Evolutionary conservation across 148 eudicot species (phyloP).

Genomic region (Vaccinium corymbosum): DNA sequence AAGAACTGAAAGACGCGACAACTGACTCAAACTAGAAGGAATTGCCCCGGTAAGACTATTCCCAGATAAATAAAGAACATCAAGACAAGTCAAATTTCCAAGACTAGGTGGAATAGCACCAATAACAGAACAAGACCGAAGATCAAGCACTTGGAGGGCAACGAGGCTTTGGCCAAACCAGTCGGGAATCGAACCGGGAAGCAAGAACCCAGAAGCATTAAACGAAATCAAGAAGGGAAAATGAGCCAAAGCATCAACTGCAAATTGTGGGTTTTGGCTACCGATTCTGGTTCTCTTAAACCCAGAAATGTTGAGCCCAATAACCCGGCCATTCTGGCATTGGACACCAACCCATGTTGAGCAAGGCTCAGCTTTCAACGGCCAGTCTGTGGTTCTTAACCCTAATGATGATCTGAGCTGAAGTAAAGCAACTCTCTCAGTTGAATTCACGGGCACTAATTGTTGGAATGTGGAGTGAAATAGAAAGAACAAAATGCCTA

Average conservation of each 20-base stretch:
- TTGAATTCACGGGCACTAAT: constrained; percentile 22
- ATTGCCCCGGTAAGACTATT: constrained; percentile 56
- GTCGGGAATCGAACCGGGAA: constrained; percentile 70
- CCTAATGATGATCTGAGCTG: constrained; percentile 82
- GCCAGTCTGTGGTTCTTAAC: constrained; percentile 76
- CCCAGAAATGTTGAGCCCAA: constrained; percentile 76
- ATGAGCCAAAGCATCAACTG: constrained; percentile 64
- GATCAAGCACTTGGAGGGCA: constrained; percentile 63
- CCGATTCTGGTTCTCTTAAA: constrained; percentile 79
- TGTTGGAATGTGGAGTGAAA: constrained; percentile 45
- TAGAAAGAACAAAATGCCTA: constrained; percentile 29
- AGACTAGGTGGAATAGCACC: constrained; percentile 64
- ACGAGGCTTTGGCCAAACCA: constrained; percentile 56
- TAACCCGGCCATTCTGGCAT: constrained; percentile 64
- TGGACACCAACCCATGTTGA: constrained; percentile 58
- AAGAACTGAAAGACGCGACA: constrained; percentile 55
- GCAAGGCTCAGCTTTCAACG: constrained; percentile 77
- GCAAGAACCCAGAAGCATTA: constrained; percentile 71
- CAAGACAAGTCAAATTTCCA: constrained; percentile 57
- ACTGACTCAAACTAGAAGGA: constrained; percentile 60
- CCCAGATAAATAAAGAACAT: constrained; percentile 43
- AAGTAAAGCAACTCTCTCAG: constrained; percentile 52
- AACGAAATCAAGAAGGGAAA: constrained; percentile 55
- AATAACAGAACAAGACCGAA: constrained; percentile 47
- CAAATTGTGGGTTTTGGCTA: constrained; percentile 62